Evolutionary conservation across 768 basidiomycete species (phyloP).

Genomic region (Tricholoma furcatifolium): DNA sequence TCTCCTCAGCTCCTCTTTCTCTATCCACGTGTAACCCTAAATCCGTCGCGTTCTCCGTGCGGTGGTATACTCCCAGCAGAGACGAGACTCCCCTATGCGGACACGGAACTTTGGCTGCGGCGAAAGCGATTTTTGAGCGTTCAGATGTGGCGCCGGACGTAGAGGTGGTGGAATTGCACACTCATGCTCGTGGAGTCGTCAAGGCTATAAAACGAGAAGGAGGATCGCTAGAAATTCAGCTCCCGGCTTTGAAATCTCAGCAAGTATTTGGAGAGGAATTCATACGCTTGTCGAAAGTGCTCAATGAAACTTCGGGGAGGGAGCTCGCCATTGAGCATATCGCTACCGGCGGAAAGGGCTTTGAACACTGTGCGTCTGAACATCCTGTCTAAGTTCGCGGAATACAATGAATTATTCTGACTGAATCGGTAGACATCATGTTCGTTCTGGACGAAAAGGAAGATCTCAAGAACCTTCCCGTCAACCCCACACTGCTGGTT

Average conservation of each 20-base stretch:
- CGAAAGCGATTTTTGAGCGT: conserved; percentile 35
- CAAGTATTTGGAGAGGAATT: conserved; percentile 29
- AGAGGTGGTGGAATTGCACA: conserved; percentile 34
- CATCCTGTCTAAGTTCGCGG: not conserved
- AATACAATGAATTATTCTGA: not conserved
- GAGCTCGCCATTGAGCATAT: conserved; percentile 36
- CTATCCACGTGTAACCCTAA: conserved; percentile 19
- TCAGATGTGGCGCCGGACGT: conserved; percentile 25
- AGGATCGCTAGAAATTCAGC: conserved; percentile 35
- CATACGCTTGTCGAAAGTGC: conserved; percentile 23
- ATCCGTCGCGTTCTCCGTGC: conserved; percentile 31
- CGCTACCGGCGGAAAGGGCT: conserved; percentile 32
- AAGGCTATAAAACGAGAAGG: conserved; percentile 28
- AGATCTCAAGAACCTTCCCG: conserved; percentile 11
- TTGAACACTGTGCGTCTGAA: conserved; percentile 27
- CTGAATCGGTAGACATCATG: conserved; percentile 29
- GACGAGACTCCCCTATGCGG: conserved; percentile 37
- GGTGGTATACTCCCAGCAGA: conserved; percentile 33
- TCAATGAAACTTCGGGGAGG: conserved; percentile 38
- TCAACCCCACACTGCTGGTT: conserved; percentile 7
- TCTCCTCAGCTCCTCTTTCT: conserved; percentile 15
- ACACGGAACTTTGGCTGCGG: conserved; percentile 45
- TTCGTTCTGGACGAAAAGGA: conserved; percentile 38
- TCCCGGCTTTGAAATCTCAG: conserved; percentile 28
- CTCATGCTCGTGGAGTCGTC: conserved; percentile 21